phyloP scores from a whole-genome alignment of 225 moss, liverwort and hornwort genomes.

The Physcomitrellopsis africana region DNA sequence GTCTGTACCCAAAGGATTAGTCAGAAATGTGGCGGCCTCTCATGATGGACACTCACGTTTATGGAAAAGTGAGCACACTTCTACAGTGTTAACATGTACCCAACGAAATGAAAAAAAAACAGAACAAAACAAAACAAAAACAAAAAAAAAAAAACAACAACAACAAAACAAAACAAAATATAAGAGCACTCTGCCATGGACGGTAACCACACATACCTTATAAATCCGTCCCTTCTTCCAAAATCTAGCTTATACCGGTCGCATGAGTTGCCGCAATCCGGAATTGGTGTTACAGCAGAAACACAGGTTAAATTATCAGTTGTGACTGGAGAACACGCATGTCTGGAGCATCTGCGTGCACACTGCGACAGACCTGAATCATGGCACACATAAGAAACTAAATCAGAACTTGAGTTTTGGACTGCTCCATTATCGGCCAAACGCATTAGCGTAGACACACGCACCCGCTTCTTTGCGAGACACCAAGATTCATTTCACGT shows the following conservation, averaged over 20 bases:
- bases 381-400: background rate
- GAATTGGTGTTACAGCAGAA: slow-evolving; percentile 27
- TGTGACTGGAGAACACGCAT: slow-evolving; percentile 44
- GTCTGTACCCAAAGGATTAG: slow-evolving; percentile 34
- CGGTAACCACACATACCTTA: slow-evolving; percentile 31
- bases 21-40: background rate
- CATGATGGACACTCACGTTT: slow-evolving; percentile 7
- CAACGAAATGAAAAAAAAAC: too few relatives aligned
- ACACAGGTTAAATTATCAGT: slow-evolving; percentile 45
- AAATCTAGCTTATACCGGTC: slow-evolving; percentile 42
- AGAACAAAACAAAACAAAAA: too few relatives aligned
- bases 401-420: background rate
- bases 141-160: too few relatives aligned
- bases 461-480: background rate
- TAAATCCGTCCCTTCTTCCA: slow-evolving; percentile 43
- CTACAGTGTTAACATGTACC: too few relatives aligned
- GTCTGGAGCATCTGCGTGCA: slow-evolving; percentile 46
- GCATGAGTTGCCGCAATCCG: slow-evolving; percentile 42
- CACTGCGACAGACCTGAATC: slow-evolving; percentile 51
- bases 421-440: slow-evolving; percentile 6
- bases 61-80: background rate
- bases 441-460: background rate
- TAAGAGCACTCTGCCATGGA: too few relatives aligned
- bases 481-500: too few relatives aligned
- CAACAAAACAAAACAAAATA: too few relatives aligned